Evolutionary conservation across 176 grass and related monocot species (phyloP), one percentile per base, ranked within the genome.

Genomic region (Oryza meridionalis): DNA sequence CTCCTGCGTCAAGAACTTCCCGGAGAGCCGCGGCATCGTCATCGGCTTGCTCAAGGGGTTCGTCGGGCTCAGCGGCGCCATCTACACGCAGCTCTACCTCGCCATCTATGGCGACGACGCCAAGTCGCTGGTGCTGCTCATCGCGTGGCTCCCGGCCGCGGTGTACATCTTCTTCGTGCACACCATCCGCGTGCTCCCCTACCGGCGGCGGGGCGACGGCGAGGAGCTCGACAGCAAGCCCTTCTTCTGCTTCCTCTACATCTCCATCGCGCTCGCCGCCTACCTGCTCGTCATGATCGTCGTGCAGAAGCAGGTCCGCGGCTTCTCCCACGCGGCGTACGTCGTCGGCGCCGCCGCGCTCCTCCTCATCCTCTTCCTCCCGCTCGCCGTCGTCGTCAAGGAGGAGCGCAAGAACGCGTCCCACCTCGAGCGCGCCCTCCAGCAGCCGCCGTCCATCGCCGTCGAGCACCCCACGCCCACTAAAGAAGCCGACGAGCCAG

Each of bases 1-100:
- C 75, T 35, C 90, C 66, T 92, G 82, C 73, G 90, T 95, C 64
- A 92, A 92, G 70, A 95, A 95, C 82, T 90, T 70, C 55, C 90
- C 90, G 0, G 87, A 92, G 85, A 92, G 88, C 82, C 90, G 93
- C 13, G 93, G 93, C 69, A 76, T 81, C 53, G 90, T 94, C 65
- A 88, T 94, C 66, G 93, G 93, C 4, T 70, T 93, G 6, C 91
- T 93, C 53, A 93, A 93, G 66, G 84, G 88, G 38, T 90, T 93
- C 27, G 88, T 90, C 15, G 88, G 88, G 42, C 81, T 90, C 69
- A 90, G 88, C 59, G 88, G 81, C 3, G 88, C 84, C 51, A 86
- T 90, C 26, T 93, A 82, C 88, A 93, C 91, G 10, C 91, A 93
- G 88, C 81, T 93, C 66, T 93, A 93, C 45, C 40, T 90, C 53